Evolutionary conservation across 306 rosid genomes (phyloP).

Genomic region (Oxytropis ochrocephala): DNA sequence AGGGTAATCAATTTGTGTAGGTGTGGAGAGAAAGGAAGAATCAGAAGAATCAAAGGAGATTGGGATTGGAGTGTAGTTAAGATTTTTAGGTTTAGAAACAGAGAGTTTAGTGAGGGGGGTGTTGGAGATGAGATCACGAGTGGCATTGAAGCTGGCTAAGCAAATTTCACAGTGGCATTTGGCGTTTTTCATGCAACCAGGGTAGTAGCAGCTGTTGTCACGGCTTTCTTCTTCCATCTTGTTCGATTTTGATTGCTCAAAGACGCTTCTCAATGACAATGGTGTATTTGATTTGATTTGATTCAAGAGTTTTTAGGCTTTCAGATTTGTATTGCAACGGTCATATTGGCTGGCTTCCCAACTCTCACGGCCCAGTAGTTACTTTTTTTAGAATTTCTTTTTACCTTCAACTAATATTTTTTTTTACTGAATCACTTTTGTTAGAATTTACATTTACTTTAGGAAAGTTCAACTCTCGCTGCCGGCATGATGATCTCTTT

Average conservation of each 20-base stretch:
- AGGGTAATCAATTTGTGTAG: constrained; percentile 23
- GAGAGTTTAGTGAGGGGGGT: constrained; percentile 60
- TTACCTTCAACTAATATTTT: too few relatives aligned
- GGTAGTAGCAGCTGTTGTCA: constrained; percentile 72
- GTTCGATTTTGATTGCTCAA: constrained; percentile 32
- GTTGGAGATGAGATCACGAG: constrained; percentile 81
- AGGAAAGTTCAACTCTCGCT: too few relatives aligned
- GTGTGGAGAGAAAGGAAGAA: constrained; percentile 47
- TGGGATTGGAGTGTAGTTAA: constrained; percentile 48
- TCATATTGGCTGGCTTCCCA: too few relatives aligned
- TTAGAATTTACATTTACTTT: too few relatives aligned
- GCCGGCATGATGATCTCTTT: too few relatives aligned
- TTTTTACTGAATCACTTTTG: too few relatives aligned
- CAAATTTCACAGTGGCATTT: constrained; percentile 72
- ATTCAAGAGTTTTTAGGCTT: too few relatives aligned
- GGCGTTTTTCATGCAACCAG: constrained; percentile 72
- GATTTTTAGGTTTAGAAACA: constrained; percentile 29
- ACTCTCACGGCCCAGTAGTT: too few relatives aligned
- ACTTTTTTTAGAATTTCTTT: too few relatives aligned
- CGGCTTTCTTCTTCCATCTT: constrained; percentile 33
- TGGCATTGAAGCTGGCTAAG: constrained; percentile 78
- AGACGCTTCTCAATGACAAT: constrained; percentile 40
- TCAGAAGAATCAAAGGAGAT: too few relatives aligned
- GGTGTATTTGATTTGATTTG: background rate
- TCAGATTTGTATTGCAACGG: too few relatives aligned